phyloP scores from a whole-genome alignment of 108 stramenopile species.

The Schizochytrium sp. region DNA sequence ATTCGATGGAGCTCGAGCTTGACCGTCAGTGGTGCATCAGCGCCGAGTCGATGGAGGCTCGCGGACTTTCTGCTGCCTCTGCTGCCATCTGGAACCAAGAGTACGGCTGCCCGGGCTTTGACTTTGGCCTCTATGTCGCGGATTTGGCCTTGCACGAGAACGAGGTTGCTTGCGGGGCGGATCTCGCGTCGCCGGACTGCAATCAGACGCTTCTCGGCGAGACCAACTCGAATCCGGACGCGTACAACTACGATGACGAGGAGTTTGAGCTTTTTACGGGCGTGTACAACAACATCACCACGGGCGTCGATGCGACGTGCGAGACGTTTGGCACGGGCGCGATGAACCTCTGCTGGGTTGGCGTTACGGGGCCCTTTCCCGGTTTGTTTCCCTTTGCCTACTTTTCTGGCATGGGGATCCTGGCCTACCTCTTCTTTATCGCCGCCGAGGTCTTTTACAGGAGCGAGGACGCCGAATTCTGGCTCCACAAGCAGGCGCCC shows the following conservation, averaged over 20 bases:
- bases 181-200: neutral
- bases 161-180: neutral
- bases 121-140: neutral
- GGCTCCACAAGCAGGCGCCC: neutral
- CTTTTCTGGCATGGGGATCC: neutral
- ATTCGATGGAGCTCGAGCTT: neutral
- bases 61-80: neutral
- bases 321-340: neutral
- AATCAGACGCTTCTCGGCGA: neutral
- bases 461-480: neutral
- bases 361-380: neutral
- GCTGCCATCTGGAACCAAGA: neutral
- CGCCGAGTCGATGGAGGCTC: neutral
- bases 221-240: neutral
- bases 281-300: neutral
- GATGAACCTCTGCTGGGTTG: neutral
- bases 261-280: neutral
- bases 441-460: neutral
- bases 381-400: neutral
- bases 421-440: neutral
- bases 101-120: neutral
- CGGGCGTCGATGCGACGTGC: neutral
- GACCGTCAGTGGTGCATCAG: neutral
- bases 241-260: neutral
- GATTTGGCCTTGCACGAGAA: neutral